A percentile compares a stretch with the other conserved stretches of the same genome.
Evolutionary conservation across 306 rosid species (phyloP).

Genomic region (Cicer yamashitae): DNA sequence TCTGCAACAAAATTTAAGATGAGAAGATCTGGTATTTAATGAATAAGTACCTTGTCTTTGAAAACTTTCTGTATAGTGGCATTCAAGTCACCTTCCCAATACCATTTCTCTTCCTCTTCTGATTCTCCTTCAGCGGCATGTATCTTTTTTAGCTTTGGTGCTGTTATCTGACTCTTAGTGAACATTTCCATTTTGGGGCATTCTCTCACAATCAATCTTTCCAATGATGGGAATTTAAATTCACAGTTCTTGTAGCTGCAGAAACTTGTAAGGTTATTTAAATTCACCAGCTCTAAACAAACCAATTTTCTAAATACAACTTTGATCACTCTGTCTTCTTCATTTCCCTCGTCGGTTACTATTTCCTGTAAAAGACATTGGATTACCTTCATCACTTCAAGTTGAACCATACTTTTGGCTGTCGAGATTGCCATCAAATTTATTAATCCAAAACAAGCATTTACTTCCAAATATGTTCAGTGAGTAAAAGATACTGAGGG

Average conservation of each 20-base stretch:
- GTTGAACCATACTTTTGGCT: constrained; percentile 30
- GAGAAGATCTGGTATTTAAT: not conserved
- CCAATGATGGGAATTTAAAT: constrained; percentile 34
- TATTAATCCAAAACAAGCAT: not conserved
- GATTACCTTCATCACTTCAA: not conserved
- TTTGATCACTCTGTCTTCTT: not conserved
- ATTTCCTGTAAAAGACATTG: not conserved
- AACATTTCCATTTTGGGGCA: constrained; percentile 17
- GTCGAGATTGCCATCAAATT: not conserved
- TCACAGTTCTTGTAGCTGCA: not conserved
- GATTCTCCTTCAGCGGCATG: not conserved
- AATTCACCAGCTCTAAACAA: not conserved
- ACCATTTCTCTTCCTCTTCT: not conserved
- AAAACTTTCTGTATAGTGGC: constrained; percentile 19
- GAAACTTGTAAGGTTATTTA: constrained; percentile 4
- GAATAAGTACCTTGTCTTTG: constrained; percentile 20
- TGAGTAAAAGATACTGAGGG: not conserved
- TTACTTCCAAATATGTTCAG: not conserved
- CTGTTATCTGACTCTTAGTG: not conserved
- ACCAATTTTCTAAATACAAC: constrained; percentile 26
- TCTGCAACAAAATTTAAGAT: not conserved
- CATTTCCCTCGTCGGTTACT: not conserved
- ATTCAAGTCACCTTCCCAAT: constrained; percentile 9
- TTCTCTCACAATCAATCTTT: not conserved
- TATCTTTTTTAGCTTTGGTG: constrained; percentile 26